Evolutionary conservation across 1,284 basidiomycete species (phyloP).

Genomic region (Cutaneotrichosporon mucoides): DNA sequence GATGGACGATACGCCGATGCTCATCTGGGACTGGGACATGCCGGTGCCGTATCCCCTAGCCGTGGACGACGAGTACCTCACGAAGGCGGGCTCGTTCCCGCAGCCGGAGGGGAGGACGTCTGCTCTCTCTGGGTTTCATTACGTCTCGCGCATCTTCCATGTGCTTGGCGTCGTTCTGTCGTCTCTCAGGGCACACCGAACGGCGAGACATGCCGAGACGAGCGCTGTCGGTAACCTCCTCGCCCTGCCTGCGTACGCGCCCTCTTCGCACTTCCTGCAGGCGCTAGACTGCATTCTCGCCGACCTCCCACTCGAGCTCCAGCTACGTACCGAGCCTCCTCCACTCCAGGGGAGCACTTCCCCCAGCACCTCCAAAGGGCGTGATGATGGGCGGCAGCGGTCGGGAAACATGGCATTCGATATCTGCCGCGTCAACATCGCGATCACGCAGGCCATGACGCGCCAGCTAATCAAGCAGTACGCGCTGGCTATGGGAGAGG

Average conservation of each 20-base stretch:
- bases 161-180: neutral
- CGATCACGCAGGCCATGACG: neutral
- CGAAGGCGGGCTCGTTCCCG: neutral
- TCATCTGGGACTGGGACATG: constrained; percentile 1
- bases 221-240: neutral
- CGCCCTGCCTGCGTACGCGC: neutral
- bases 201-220: no score
- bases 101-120: neutral
- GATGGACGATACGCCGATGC: neutral
- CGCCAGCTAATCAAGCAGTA: neutral
- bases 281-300: neutral
- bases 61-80: neutral
- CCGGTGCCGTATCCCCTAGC: neutral
- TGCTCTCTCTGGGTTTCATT: neutral
- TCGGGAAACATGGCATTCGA: neutral
- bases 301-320: neutral
- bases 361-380: no score
- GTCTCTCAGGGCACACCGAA: neutral
- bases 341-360: no score
- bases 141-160: neutral
- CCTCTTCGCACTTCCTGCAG: neutral
- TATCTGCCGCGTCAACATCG: constrained; percentile 1
- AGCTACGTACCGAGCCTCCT: neutral
- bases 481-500: neutral
- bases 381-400: no score